Percentiles rank a stretch among this genome's conserved stretches.
phyloP scores from a whole-genome alignment of 805 yeast genomes.

The Teunomyces tritomae region DNA sequence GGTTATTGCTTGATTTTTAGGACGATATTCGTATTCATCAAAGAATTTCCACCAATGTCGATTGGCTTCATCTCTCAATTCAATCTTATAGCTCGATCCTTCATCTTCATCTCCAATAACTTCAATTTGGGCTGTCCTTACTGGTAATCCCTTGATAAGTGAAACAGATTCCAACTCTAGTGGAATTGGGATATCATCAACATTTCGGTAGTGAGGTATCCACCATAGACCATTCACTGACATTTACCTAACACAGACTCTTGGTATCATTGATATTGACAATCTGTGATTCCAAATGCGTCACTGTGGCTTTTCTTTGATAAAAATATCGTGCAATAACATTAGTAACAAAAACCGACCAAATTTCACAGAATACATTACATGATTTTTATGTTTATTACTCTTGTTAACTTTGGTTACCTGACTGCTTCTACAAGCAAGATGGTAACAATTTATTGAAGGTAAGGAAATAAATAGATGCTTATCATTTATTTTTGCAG shows the following conservation, averaged over 20 bases:
- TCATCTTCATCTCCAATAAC: background rate
- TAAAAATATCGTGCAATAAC: too few species aligned
- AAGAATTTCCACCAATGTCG: constrained; percentile 50
- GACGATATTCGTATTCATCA: constrained; percentile 31
- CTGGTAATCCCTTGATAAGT: background rate
- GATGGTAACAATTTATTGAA: background rate
- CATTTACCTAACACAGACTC: background rate
- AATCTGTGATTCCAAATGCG: background rate
- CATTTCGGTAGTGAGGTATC: background rate
- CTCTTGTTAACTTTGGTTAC: too few species aligned
- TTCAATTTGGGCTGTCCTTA: background rate
- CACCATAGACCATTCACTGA: background rate
- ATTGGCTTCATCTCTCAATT: constrained; percentile 51
- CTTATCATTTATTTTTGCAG: background rate
- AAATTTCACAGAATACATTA: too few species aligned
- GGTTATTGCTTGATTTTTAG: constrained; percentile 8
- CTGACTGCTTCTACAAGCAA: too few species aligned
- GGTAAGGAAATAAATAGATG: background rate
- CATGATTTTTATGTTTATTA: too few species aligned
- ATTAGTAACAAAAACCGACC: too few species aligned
- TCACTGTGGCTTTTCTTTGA: background rate
- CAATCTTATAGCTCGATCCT: constrained; percentile 12
- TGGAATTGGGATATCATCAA: background rate
- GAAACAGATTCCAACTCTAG: background rate
- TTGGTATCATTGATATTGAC: background rate